Percentiles rank a stretch among this genome's conserved stretches.
These are phyloP conservation scores for Diaporthe amygdali DNA, from an alignment of 2,329 filamentous ascomycete species.

Conservation along the genomic window DNA sequence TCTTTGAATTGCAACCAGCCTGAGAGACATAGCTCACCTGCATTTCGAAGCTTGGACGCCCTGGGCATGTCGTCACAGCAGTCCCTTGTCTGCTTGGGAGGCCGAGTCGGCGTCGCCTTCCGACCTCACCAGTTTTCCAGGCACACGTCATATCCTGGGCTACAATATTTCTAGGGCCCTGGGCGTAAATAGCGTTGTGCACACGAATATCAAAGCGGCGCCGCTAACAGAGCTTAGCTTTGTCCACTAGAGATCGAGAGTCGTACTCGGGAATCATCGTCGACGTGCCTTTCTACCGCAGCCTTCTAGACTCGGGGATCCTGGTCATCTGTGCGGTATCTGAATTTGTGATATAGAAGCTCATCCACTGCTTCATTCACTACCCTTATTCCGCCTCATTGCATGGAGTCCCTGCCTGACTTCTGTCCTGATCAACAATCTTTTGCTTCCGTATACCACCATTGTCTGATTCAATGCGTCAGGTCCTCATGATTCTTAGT, in stretches of 20 bases:
- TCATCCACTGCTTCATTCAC: not conserved
- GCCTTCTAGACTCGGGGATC: not conserved
- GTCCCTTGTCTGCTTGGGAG: not conserved
- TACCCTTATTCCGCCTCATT: not conserved
- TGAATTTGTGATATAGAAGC: no score
- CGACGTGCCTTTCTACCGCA: not conserved
- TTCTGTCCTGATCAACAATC: not conserved
- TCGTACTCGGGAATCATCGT: not conserved
- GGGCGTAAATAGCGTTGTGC: not conserved
- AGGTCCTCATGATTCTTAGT: no score
- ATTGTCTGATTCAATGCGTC: not conserved
- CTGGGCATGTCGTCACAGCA: slow-evolving; percentile 3
- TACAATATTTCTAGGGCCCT: not conserved
- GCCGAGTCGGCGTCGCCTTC: not conserved
- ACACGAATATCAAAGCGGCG: not conserved
- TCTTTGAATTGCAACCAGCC: not conserved
- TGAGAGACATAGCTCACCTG: not conserved
- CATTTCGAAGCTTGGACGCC: not conserved
- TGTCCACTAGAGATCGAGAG: not conserved
- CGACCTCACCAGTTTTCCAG: not conserved
- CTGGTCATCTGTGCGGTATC: not conserved
- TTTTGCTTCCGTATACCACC: not conserved
- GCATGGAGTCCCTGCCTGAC: not conserved
- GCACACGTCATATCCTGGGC: not conserved
- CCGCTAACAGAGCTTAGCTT: not conserved